Evolutionary conservation across 768 basidiomycete genomes (phyloP).

Genomic region (Pleurotus tuoliensis): DNA sequence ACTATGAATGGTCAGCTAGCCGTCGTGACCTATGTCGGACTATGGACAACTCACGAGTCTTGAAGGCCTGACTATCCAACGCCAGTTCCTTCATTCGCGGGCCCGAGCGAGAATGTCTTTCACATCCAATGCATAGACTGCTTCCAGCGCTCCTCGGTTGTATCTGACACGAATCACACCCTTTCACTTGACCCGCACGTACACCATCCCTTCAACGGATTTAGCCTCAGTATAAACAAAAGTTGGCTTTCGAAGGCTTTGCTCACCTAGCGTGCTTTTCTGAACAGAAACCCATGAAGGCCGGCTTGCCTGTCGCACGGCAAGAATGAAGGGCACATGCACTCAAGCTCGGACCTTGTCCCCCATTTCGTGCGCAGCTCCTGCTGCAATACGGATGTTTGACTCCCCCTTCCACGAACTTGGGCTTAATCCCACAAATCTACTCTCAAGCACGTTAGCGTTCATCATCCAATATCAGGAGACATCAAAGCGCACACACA

Average conservation of each 20-base stretch:
- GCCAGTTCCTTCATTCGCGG: constrained; percentile 47
- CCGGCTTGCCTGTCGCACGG: constrained; percentile 44
- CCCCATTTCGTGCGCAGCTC: constrained; percentile 50
- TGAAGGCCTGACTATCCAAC: constrained; percentile 42
- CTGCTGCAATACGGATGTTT: constrained; percentile 59
- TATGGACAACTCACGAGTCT: constrained; percentile 39
- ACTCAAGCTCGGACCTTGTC: constrained; percentile 29
- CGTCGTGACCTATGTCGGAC: constrained; percentile 3
- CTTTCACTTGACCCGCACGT: constrained; percentile 40
- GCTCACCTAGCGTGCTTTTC: constrained; percentile 55
- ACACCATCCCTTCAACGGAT: constrained; percentile 44
- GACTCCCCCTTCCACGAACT: constrained; percentile 57
- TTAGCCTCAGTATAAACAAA: not conserved
- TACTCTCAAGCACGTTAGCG: constrained; percentile 15
- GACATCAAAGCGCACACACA: constrained; percentile 11
- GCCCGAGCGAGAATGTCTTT: constrained; percentile 37
- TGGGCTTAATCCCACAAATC: constrained; percentile 59
- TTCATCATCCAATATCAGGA: not conserved
- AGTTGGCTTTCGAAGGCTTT: not conserved
- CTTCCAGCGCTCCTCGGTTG: constrained; percentile 41
- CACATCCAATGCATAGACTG: constrained; percentile 47
- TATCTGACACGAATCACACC: constrained; percentile 44
- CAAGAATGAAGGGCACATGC: constrained; percentile 50
- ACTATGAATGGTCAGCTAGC: constrained; percentile 12
- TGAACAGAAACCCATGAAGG: constrained; percentile 53